Evolutionary conservation across 2,329 filamentous ascomycete genomes (phyloP), one percentile per base, ranked within the genome.

Genomic region (Trichoderma polysporum): DNA sequence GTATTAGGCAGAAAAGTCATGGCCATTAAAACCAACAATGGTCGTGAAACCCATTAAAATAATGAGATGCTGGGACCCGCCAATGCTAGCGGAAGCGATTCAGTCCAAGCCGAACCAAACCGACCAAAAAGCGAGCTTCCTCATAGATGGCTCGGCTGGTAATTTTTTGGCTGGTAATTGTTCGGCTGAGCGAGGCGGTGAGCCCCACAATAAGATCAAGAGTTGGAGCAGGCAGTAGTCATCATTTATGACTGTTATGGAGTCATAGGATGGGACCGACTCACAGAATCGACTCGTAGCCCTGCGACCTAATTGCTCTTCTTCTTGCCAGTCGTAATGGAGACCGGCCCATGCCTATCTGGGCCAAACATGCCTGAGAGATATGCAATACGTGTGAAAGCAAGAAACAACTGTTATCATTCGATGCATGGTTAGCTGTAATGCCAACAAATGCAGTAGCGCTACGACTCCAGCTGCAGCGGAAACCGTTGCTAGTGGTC

Each of bases 341-440:
- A 15, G 15, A 49, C 37, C 15, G 61, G 13, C 7, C 19, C 29
- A 31, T 37, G 29, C 45, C 68, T 73, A 69, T 83, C 81, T 5
- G 80, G 77, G 3, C 87, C 88, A 77, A 91, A 90, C 2, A 84
- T 41, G 0, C 88, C 89, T 17, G 83, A 66, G 6, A 91, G 78
- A 74, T 90, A 91, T 17, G 82, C 78, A 19, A 84, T 79, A 50
- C 89, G 82, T 66, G 84, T 84, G 29, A 84, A 62, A 64, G 87
- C 87, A 33, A 91, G 77, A 62, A 86, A 85, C 0, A 77, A 68
- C 84, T 86, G 68, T 31, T 8, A 31, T n/a, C 31, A 9, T 62
- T n/a, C 17, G 45, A 53, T 17, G 35, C 25, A 29, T 31, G 19
- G 50, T 68, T 67, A 68, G 67, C 39, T 27, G 37, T 19, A 27